A percentile compares a stretch with the other conserved stretches of the same genome.
phyloP scores from a whole-genome alignment of 192 early-diverging fungal genomes.

The Entomortierella parvispora region DNA sequence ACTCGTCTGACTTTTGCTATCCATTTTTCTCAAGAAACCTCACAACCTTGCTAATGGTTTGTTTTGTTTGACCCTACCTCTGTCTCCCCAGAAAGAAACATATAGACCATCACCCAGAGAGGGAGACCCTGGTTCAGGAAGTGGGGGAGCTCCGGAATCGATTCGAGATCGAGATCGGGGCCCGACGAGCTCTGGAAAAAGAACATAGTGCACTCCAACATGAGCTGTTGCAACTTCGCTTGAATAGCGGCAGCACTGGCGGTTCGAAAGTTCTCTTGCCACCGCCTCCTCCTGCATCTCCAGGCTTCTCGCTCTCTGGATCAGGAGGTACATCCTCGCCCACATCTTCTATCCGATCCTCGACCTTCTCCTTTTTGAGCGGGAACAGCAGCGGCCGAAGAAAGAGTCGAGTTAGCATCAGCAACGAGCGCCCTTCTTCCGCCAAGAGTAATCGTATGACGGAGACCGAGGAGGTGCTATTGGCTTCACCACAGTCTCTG shows the following conservation, averaged over 20 bases:
- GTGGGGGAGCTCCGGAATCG: conserved; percentile 18
- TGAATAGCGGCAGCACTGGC: background rate
- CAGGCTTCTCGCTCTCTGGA: background rate
- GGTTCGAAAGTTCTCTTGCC: background rate
- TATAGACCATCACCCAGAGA: conserved; percentile 41
- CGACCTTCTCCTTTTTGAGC: conserved; percentile 23
- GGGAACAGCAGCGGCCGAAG: background rate
- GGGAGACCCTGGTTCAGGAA: conserved; percentile 26
- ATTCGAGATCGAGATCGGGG: conserved; percentile 20
- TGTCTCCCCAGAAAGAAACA: conserved; percentile 46
- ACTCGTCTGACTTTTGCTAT: background rate
- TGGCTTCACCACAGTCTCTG: background rate
- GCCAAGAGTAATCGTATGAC: conserved; percentile 6
- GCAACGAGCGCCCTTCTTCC: background rate
- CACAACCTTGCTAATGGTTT: background rate
- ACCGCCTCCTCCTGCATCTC: background rate
- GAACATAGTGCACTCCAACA: conserved; percentile 23
- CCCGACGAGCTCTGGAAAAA: conserved; percentile 21
- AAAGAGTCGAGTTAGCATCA: too few relatives aligned
- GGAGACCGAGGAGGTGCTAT: conserved; percentile 2
- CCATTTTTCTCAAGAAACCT: background rate
- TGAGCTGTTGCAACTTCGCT: conserved; percentile 7
- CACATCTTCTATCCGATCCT: conserved; percentile 7
- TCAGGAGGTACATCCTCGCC: conserved; percentile 6
- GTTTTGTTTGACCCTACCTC: too few relatives aligned